Base-by-base conservation (phyloP, 345 rosid species). In the Microthlaspi erraticum region DNA sequence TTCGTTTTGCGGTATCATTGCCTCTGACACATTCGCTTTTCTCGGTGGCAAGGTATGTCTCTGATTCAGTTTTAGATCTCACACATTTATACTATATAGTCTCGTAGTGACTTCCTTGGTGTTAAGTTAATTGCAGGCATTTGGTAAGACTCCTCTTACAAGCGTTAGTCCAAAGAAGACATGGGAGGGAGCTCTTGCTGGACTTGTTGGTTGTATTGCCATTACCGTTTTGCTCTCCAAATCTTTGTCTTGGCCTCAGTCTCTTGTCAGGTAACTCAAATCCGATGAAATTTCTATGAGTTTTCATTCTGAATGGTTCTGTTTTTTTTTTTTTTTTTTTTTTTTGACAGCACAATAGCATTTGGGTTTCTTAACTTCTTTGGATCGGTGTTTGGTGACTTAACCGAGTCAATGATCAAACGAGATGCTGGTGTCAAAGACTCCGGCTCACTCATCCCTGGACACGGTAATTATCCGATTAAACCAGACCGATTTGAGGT, bases 391-490 rank as follows among this genome's bases (percentile, higher is more conserved):
- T 91, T 91, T 66, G 97, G 97, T 73, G 98, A 93, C 82, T 92
- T 91, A 46, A 93, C 83, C 1, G 98, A 89, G 76, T 93, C 97
- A 8, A 88, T 91, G 94, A 93, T 93, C 84, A 93, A 93, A 78
- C 92, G 98, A 1, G 98, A 93, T 60, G 98, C 98, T 0, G 98
- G 98, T 59, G 97, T 93, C 61, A 93, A 93, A 81, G 96, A 93
- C 78, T 93, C 97, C 1, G 98, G 98, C 23, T 86, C 98, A 48
- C 89, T 93, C 63, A 93, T 93, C 42, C 97, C 98, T 52, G 98
- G 97, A 32, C 98, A 93, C 10, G 98, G 97, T 91, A 82, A 4
- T 31, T 2, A 49, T 10, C 8, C 10, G 20, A n/a, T 16, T 20
- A 20, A 8, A 42, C 2, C 68, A 39, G 41, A 48, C 66, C 5